phyloP scores from a whole-genome alignment of 164 flowering plant species.

The Magnolia officinalis region DNA sequence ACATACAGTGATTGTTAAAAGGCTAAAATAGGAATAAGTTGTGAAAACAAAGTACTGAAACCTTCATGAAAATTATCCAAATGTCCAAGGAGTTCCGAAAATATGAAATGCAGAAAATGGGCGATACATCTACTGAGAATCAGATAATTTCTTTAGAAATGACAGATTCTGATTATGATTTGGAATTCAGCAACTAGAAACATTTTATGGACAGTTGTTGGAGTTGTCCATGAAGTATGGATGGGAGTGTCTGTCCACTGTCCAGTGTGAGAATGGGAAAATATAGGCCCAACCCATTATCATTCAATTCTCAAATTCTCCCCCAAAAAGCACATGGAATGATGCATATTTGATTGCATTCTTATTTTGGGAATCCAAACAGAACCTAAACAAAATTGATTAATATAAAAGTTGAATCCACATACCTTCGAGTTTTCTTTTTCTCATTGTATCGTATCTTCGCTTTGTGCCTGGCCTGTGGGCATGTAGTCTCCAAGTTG shows the following conservation, averaged over 20 bases:
- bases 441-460: conserved; percentile 82
- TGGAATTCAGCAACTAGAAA: neutral
- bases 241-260: neutral
- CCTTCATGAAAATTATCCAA: neutral
- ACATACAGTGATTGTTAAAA: neutral
- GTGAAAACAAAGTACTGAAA: neutral
- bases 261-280: neutral
- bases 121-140: neutral
- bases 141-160: neutral
- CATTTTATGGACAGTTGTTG: neutral
- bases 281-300: neutral
- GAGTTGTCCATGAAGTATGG: neutral
- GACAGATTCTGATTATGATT: no score
- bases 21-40: neutral
- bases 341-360: neutral
- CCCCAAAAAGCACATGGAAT: neutral
- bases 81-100: neutral
- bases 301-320: neutral
- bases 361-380: neutral
- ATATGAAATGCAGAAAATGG: no score
- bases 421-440: conserved; percentile 70
- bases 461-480: conserved; percentile 68
- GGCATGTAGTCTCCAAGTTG: conserved; percentile 40
- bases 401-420: neutral
- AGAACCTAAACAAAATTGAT: neutral